phyloP scores from a whole-genome alignment of 257 asterid species.

The Plantago major region DNA sequence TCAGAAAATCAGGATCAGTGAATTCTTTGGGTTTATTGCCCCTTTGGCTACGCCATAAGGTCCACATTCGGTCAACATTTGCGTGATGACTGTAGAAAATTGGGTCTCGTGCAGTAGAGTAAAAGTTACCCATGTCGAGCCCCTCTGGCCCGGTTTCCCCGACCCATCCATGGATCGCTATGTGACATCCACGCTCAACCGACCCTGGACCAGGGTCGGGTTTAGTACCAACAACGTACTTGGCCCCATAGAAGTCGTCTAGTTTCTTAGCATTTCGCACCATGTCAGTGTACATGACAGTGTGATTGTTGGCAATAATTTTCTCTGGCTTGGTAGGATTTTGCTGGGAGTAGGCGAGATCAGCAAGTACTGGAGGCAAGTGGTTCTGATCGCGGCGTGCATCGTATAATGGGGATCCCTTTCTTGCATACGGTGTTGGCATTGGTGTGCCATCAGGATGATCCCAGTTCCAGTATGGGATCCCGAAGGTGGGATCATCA shows the following conservation, averaged over 20 bases:
- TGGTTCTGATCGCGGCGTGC: slow-evolving; percentile 25
- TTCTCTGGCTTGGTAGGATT: slow-evolving; percentile 23
- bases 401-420: slow-evolving; percentile 24
- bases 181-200: slow-evolving; percentile 38
- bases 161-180: slow-evolving; percentile 32
- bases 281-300: slow-evolving; percentile 36
- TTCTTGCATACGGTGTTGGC: slow-evolving; percentile 17
- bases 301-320: slow-evolving; percentile 27
- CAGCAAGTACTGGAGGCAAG: slow-evolving; percentile 29
- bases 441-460: slow-evolving; percentile 28
- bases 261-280: slow-evolving; percentile 26
- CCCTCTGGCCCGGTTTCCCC: slow-evolving; percentile 32
- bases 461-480: slow-evolving; percentile 52
- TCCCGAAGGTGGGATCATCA: slow-evolving; percentile 35
- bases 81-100: slow-evolving; percentile 39
- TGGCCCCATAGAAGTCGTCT: slow-evolving; percentile 35
- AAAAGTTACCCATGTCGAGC: slow-evolving; percentile 51
- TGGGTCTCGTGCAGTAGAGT: slow-evolving; percentile 32
- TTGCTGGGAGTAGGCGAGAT: slow-evolving; percentile 25
- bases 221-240: slow-evolving; percentile 25
- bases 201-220: slow-evolving; percentile 40
- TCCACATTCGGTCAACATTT: slow-evolving; percentile 45
- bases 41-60: slow-evolving; percentile 32
- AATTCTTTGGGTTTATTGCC: slow-evolving; percentile 26
- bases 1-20: slow-evolving; percentile 32